Evolutionary conservation across 2,329 filamentous ascomycete genomes (phyloP).

Genomic region (Aspergillus felis): DNA sequence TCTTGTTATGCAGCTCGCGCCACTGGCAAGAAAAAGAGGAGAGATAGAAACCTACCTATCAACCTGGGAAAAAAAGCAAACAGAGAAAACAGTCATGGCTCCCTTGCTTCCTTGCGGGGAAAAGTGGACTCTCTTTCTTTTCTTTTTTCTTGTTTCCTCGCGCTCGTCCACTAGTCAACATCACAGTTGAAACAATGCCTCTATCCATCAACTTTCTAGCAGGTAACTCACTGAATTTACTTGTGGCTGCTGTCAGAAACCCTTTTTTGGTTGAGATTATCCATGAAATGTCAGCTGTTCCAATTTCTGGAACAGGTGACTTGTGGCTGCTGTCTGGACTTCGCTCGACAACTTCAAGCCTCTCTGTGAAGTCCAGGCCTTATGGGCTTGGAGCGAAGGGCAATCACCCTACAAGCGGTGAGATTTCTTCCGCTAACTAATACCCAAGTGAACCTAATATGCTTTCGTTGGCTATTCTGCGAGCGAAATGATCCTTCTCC

Average conservation of each 20-base stretch:
- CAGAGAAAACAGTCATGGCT: background rate
- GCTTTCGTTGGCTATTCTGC: background rate
- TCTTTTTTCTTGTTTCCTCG: conserved; percentile 3
- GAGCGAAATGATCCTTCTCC: background rate
- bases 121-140: conserved; percentile 7
- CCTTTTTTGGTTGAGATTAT: background rate
- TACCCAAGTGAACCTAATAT: background rate
- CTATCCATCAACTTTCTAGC: background rate
- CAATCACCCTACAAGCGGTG: background rate
- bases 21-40: background rate
- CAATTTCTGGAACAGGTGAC: background rate
- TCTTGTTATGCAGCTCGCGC: background rate
- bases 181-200: background rate
- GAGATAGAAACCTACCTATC: background rate
- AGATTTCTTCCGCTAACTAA: background rate
- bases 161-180: background rate
- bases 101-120: conserved; percentile 17
- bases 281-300: background rate
- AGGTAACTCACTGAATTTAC: background rate
- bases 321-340: background rate
- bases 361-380: background rate
- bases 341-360: background rate
- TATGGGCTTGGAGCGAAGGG: background rate
- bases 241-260: background rate
- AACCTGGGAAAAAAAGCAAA: background rate